Base-by-base conservation (phyloP, 2,329 filamentous ascomycete genomes). In the Shiraia bambusicola region DNA sequence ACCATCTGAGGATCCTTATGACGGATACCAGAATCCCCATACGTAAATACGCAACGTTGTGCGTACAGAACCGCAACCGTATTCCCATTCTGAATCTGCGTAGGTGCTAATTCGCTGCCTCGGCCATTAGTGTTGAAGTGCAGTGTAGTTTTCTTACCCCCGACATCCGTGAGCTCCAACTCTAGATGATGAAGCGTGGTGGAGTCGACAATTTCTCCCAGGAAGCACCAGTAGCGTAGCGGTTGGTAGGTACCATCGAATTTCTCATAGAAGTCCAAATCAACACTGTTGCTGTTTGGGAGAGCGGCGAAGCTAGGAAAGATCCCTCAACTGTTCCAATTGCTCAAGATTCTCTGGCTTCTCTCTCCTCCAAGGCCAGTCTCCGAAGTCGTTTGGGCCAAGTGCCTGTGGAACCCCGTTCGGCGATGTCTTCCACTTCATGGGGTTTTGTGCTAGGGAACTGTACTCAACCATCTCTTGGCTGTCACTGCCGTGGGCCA, bases 301-400 rank as follows among this genome's bases (percentile, higher is more conserved):
- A 59, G 52, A 45, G 14, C 41, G 37, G 9, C 19, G 43, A 55
- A 60, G 34, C 40, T 13, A 37, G 53, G 50, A 40, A 58, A 60
- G 14, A 28, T 50, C 27, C 45, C 42, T 24, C 40, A 49, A 35
- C 25, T 47, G 41, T 47, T 39, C 49, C 31, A 39, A 34, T 31
- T 47, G 30, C 13, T 42, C 36, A 33, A 39, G 28, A 19, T 40
- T 34, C 25, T 48, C 48, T 48, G 47, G 38, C 46, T 54, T 47
- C 28, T 50, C 34, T 35, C 50, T 54, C 40, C 30, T 57, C 56
- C 52, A 61, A 27, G 59, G 52, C 58, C 56, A 59, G 43, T 57
- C 45, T 42, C 59, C 56, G 42, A 59, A 57, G 16, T 53, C 51
- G 2, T 39, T 39, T 7, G 27, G 16, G 8, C 45, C 27, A 22